phyloP scores from a whole-genome alignment of 2,329 filamentous ascomycete species.

The Triangularia setosa region DNA sequence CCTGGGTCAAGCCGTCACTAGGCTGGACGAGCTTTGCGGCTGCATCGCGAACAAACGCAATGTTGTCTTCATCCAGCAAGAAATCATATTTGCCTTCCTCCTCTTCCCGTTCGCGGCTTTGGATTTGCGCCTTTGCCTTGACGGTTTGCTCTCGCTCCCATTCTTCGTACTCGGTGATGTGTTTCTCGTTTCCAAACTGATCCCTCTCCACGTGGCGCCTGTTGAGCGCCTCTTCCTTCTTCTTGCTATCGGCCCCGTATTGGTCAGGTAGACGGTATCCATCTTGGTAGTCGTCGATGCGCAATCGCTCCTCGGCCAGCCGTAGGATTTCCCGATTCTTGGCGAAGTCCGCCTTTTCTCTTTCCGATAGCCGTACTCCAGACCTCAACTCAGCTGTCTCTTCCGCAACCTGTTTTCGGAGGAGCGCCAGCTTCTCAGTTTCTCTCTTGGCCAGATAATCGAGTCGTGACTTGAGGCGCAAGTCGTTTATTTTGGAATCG shows the following conservation, averaged over 20 bases:
- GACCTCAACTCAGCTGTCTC: slow-evolving; percentile 78
- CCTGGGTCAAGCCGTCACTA: slow-evolving; percentile 58
- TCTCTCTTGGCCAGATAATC: slow-evolving; percentile 94
- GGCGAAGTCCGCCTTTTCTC: slow-evolving; percentile 82
- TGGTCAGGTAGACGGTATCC: slow-evolving; percentile 93
- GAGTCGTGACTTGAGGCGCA: slow-evolving; percentile 80
- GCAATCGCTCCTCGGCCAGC: slow-evolving; percentile 77
- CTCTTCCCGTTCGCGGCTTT: slow-evolving; percentile 66
- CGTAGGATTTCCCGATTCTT: slow-evolving; percentile 79
- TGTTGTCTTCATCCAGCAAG: slow-evolving; percentile 74
- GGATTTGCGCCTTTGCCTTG: slow-evolving; percentile 84
- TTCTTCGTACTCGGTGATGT: slow-evolving; percentile 89
- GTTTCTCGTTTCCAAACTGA: slow-evolving; percentile 82
- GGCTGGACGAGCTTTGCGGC: slow-evolving; percentile 27
- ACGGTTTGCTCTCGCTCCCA: slow-evolving; percentile 89
- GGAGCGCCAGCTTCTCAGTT: slow-evolving; percentile 75
- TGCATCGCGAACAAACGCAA: slow-evolving; percentile 28
- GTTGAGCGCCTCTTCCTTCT: slow-evolving; percentile 86
- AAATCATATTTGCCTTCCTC: slow-evolving; percentile 86
- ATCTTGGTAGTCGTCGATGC: slow-evolving; percentile 87
- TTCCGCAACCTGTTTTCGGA: slow-evolving; percentile 85
- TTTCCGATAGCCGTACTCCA: slow-evolving; percentile 68
- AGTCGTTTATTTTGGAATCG: slow-evolving; percentile 71
- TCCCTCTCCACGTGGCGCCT: slow-evolving; percentile 85
- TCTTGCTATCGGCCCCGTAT: slow-evolving; percentile 75